A percentile compares a stretch with the other conserved stretches of the same genome.
Conservation (phyloP, 1,284 basidiomycete genomes). For the Cryptococcus floricola region DNA sequence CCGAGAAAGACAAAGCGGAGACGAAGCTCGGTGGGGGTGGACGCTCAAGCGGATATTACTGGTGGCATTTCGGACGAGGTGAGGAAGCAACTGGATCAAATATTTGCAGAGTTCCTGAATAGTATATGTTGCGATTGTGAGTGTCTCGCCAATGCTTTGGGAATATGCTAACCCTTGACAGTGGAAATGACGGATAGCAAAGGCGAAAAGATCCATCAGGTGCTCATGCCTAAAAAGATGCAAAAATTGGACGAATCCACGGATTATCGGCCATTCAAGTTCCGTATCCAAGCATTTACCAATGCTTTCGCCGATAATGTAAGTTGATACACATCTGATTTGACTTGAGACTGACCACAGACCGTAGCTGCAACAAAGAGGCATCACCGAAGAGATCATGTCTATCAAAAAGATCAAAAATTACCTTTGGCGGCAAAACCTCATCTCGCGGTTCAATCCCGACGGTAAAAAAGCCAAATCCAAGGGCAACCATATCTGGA, state of each 20-base stretch:
- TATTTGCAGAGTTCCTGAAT: conserved; percentile 88
- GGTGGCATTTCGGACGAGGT: conserved; percentile 59
- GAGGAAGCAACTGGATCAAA: conserved; percentile 73
- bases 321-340: conserved; percentile 24
- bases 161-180: conserved; percentile 39
- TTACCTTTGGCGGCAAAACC: conserved; percentile 88
- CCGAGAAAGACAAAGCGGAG: conserved; percentile 36
- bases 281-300: conserved; percentile 97
- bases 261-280: conserved; percentile 98
- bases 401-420: conserved; percentile 77
- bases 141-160: conserved; percentile 27
- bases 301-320: conserved; percentile 93
- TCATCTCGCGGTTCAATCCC: conserved; percentile 96
- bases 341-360: neutral
- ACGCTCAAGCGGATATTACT: conserved; percentile 5
- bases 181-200: conserved; percentile 90
- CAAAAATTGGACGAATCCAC: conserved; percentile 88
- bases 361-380: conserved; percentile 39
- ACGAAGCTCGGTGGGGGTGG: conserved; percentile 36
- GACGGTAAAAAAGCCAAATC: conserved; percentile 99
- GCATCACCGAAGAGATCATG: conserved; percentile 54
- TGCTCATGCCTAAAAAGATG: conserved; percentile 99
- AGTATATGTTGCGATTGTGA: conserved; percentile 84
- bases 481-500: conserved; percentile 99
- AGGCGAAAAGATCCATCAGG: conserved; percentile 96